phyloP scores from a whole-genome alignment of 78 protist species.

The Cavenderia fasciculata region DNA sequence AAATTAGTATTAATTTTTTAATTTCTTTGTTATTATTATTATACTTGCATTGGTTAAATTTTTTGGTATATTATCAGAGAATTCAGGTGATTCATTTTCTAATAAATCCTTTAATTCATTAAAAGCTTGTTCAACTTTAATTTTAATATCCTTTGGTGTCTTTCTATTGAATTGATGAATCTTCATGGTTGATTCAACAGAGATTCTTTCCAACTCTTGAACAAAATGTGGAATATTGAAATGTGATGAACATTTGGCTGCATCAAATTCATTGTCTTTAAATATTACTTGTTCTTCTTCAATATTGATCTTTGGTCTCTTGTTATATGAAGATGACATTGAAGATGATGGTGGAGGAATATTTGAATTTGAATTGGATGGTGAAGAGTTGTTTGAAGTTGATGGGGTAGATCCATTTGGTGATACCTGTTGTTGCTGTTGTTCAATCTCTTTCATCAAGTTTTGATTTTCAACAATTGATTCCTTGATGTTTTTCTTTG shows the following conservation, averaged over 20 bases:
- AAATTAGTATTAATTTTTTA: neutral
- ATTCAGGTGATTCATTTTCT: constrained; percentile 4
- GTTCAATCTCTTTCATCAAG: no score
- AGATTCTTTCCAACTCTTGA: constrained; percentile 57
- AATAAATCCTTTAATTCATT: constrained; percentile 38
- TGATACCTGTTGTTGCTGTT: neutral
- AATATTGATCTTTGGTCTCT: neutral
- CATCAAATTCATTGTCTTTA: constrained; percentile 59
- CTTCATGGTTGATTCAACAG: constrained; percentile 73
- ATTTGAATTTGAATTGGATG: neutral
- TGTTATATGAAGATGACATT: neutral
- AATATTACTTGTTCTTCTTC: constrained; percentile 10
- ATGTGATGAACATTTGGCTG: constrained; percentile 13
- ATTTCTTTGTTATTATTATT: neutral
- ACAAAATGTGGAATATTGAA: constrained; percentile 6
- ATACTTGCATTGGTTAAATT: constrained; percentile 22
- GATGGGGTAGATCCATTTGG: constrained; percentile 4
- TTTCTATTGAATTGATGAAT: constrained; percentile 67
- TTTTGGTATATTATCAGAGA: constrained; percentile 2
- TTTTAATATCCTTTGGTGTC: neutral
- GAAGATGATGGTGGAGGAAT: neutral
- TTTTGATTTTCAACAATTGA: no score
- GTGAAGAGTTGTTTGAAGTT: neutral
- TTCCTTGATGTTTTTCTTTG: constrained; percentile 51
- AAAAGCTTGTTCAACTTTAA: constrained; percentile 1